Conservation (phyloP, 163 green algal species). For the Volvox carteri region DNA sequence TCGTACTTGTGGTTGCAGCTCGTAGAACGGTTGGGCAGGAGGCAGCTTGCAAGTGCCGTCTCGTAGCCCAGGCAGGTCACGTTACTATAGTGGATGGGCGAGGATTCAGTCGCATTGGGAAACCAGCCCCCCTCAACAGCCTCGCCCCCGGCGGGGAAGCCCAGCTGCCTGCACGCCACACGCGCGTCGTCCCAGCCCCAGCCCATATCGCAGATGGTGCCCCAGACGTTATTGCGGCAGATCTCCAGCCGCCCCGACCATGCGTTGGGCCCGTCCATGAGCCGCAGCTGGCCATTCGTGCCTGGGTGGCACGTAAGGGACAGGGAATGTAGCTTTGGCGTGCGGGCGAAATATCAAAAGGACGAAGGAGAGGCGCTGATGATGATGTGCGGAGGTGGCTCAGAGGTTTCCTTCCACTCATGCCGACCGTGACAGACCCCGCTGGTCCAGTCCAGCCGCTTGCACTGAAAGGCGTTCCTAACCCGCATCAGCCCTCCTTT, state of each 20-base stretch:
- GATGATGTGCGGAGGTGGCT: too few relatives aligned
- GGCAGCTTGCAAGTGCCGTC: neutral
- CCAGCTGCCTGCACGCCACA: slow-evolving; percentile 53
- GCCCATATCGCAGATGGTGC: slow-evolving; percentile 39
- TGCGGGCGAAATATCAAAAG: too few relatives aligned
- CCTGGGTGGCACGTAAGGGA: neutral
- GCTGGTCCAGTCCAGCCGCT: too few relatives aligned
- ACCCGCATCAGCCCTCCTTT: too few relatives aligned
- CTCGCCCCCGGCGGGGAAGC: slow-evolving; percentile 41
- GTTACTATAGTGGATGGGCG: neutral
- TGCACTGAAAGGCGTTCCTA: too few relatives aligned
- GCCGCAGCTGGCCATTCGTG: neutral
- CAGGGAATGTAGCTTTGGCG: too few relatives aligned
- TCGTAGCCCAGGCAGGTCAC: slow-evolving; percentile 27
- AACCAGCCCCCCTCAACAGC: slow-evolving; percentile 45
- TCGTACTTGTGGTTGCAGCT: slow-evolving; percentile 1
- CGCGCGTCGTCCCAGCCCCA: slow-evolving; percentile 54
- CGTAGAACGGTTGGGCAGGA: neutral
- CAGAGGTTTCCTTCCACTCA: too few relatives aligned
- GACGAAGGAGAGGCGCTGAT: too few relatives aligned
- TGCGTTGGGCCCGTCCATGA: slow-evolving; percentile 28
- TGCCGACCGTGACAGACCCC: too few relatives aligned
- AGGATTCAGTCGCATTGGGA: neutral
- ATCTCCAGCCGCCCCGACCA: slow-evolving; percentile 54
- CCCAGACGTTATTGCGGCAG: slow-evolving; percentile 5